A percentile compares a stretch with the other conserved stretches of the same genome.
phyloP scores from a whole-genome alignment of 2,329 filamentous ascomycete genomes.

The Exophiala alcalophila region DNA sequence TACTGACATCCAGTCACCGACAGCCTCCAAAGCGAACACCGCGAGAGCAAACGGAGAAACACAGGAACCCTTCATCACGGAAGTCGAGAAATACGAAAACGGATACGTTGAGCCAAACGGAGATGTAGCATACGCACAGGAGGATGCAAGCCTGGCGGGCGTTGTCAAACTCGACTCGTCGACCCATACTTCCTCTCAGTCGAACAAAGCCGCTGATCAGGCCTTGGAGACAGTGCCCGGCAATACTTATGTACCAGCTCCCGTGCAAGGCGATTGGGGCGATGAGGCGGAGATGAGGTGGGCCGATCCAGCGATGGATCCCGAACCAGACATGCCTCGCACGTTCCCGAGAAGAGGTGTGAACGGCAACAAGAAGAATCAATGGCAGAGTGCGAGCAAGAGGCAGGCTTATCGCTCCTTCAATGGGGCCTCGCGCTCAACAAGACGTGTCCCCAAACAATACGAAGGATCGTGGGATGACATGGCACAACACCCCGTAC shows the following conservation, averaged over 20 bases:
- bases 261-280: conserved; percentile 16
- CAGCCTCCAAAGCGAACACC: not conserved
- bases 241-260: conserved; percentile 17
- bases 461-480: conserved; percentile 24
- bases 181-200: conserved; percentile 18
- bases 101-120: conserved; percentile 7
- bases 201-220: conserved; percentile 19
- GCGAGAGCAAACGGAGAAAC: not conserved
- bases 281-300: conserved; percentile 3
- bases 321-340: not conserved
- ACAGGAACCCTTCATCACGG: too few species aligned
- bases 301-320: not conserved
- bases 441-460: conserved; percentile 12
- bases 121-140: conserved; percentile 1
- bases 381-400: not conserved
- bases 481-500: conserved; percentile 9
- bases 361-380: not conserved
- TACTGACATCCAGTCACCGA: too few species aligned
- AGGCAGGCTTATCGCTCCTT: conserved; percentile 2
- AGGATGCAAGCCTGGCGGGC: conserved; percentile 5
- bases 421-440: conserved; percentile 2
- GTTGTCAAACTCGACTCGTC: conserved; percentile 21
- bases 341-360: not conserved
- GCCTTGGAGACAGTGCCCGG: conserved; percentile 15
- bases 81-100: not conserved